These are phyloP conservation scores for Acacia melanoxylon DNA, from an alignment of 306 rosid genomes.

Conservation along the genomic window DNA sequence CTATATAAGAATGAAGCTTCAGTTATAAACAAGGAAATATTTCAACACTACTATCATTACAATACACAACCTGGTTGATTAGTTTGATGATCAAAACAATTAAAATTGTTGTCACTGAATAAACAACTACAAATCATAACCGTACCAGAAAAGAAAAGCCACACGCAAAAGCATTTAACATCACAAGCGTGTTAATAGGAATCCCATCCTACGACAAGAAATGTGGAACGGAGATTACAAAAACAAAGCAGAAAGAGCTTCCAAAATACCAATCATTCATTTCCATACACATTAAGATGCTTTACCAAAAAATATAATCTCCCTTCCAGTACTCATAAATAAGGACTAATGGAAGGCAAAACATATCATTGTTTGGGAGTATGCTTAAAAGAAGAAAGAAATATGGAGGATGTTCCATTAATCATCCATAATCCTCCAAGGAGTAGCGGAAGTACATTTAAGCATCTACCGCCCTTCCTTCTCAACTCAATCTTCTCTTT, in stretches of 20 bases:
- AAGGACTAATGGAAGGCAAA: background rate
- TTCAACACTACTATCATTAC: slow-evolving; percentile 1
- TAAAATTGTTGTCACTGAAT: slow-evolving; percentile 10
- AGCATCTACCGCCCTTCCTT: background rate
- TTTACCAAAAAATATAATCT: background rate
- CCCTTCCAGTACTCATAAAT: background rate
- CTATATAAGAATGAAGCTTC: slow-evolving; percentile 18
- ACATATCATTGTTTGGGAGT: background rate
- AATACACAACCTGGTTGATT: slow-evolving; percentile 1
- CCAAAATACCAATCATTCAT: background rate
- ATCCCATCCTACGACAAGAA: background rate
- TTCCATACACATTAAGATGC: background rate
- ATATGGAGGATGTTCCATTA: background rate
- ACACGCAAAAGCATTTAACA: background rate
- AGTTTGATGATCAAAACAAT: background rate
- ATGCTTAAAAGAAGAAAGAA: background rate
- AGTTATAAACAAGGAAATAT: background rate
- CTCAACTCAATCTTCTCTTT: background rate
- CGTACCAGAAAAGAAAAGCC: background rate
- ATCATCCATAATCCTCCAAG: background rate
- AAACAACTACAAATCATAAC: slow-evolving; percentile 1
- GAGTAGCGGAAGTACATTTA: background rate
- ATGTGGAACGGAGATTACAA: background rate
- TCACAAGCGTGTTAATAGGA: background rate
- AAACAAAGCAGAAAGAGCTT: slow-evolving; percentile 5